Percentiles rank a stretch among this genome's conserved stretches.
These are phyloP conservation scores for Verticillium longisporum DNA, from an alignment of 2,329 filamentous ascomycete species.

Conservation along the genomic window DNA sequence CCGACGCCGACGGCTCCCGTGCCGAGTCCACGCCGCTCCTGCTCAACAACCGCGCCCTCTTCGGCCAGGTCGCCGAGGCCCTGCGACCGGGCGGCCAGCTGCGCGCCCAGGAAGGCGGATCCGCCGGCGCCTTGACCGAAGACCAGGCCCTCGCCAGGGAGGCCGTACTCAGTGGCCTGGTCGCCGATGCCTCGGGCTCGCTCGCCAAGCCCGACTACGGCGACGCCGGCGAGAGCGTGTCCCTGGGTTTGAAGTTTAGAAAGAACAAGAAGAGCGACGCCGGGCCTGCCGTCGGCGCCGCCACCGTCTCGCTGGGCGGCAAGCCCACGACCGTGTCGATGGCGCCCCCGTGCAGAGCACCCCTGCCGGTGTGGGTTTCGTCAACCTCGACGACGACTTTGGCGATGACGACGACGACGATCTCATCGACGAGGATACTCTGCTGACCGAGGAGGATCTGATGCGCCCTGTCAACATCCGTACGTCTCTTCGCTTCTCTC, in stretches of 20 bases:
- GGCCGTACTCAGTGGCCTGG: conserved; percentile 75
- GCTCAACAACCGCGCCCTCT: conserved; percentile 61
- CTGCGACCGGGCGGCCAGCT: conserved; percentile 65
- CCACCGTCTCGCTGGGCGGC: conserved; percentile 26
- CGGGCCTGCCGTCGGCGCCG: conserved; percentile 15
- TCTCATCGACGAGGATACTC: conserved; percentile 81
- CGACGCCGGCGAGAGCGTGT: conserved; percentile 22
- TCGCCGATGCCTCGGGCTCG: conserved; percentile 37
- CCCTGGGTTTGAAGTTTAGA: conserved; percentile 33
- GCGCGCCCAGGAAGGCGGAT: conserved; percentile 59
- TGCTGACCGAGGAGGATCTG: conserved; percentile 81
- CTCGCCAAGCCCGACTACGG: conserved; percentile 18
- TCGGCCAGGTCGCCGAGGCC: conserved; percentile 61
- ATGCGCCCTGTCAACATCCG: conserved; percentile 71
- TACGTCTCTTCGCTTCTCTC: conserved; percentile 40
- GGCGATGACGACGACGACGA: conserved; percentile 70
- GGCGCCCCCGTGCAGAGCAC: conserved; percentile 28
- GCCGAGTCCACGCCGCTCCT: conserved; percentile 60
- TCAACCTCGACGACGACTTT: conserved; percentile 53
- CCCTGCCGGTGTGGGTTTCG: conserved; percentile 57
- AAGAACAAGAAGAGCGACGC: conserved; percentile 47
- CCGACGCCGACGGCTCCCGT: conserved; percentile 64
- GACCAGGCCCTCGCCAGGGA: conserved; percentile 56
- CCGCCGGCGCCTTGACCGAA: conserved; percentile 47
- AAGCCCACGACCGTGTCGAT: conserved; percentile 21